A percentile compares a stretch with the other conserved stretches of the same genome.
Conservation (phyloP, 2,329 filamentous ascomycete genomes). For the Ophidiomyces ophidiicola region DNA sequence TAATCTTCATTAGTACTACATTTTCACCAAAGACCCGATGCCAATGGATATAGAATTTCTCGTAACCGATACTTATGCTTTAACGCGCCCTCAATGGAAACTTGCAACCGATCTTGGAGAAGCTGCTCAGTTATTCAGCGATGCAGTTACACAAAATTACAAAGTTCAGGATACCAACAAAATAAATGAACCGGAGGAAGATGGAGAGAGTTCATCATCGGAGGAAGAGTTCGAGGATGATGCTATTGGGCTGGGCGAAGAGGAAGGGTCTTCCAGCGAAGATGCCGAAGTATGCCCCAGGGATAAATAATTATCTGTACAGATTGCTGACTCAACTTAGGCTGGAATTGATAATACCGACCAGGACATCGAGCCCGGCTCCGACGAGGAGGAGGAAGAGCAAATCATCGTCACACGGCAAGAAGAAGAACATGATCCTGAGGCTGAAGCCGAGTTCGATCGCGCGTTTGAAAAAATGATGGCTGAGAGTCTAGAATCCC, state of each 20-base stretch:
- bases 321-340: slow-evolving; percentile 13
- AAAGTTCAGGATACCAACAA: slow-evolving; percentile 64
- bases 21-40: slow-evolving; percentile 74
- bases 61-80: slow-evolving; percentile 77
- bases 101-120: slow-evolving; percentile 69
- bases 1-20: slow-evolving; percentile 60
- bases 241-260: slow-evolving; percentile 42
- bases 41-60: slow-evolving; percentile 98
- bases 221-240: slow-evolving; percentile 64
- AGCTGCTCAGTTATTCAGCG: slow-evolving; percentile 68
- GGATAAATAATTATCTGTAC: neutral
- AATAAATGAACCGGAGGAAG: slow-evolving; percentile 57
- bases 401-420: slow-evolving; percentile 83
- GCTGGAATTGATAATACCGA: slow-evolving; percentile 35
- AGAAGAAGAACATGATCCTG: slow-evolving; percentile 80
- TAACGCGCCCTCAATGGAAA: slow-evolving; percentile 87
- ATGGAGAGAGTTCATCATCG: slow-evolving; percentile 55
- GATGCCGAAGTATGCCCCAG: slow-evolving; percentile 32
- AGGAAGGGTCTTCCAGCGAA: slow-evolving; percentile 42
- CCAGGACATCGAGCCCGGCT: slow-evolving; percentile 38
- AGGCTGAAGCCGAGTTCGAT: slow-evolving; percentile 94
- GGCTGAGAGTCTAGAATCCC: slow-evolving; percentile 88
- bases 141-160: slow-evolving; percentile 83
- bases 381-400: slow-evolving; percentile 65
- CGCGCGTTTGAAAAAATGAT: slow-evolving; percentile 97